Evolutionary conservation across 2,329 filamentous ascomycete genomes (phyloP).

Genomic region (Macrophomina pseudophaseolina): DNA sequence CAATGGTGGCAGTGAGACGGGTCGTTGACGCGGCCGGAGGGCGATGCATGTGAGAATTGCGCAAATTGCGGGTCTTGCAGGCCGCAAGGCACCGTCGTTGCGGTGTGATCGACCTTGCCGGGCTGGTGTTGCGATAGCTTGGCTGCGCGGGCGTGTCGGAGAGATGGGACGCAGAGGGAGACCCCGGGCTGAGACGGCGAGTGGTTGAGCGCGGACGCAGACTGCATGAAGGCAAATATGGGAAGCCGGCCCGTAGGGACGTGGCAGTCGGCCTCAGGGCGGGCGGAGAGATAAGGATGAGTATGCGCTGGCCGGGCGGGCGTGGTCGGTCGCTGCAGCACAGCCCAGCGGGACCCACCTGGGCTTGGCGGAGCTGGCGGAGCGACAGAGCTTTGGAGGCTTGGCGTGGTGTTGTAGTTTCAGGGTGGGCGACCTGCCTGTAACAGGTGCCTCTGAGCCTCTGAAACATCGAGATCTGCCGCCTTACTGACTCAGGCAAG

Average conservation of each 20-base stretch:
- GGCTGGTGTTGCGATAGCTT: background rate
- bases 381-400: background rate
- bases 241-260: background rate
- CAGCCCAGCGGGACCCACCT: background rate
- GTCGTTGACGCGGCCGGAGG: background rate
- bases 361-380: background rate
- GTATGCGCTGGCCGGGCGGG: background rate
- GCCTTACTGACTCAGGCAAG: background rate
- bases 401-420: conserved; percentile 23
- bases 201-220: background rate
- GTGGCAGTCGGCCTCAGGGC: background rate
- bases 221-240: conserved; percentile 2
- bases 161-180: background rate
- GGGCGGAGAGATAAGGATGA: background rate
- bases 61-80: background rate
- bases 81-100: background rate
- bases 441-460: background rate
- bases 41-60: conserved; percentile 5
- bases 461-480: conserved; percentile 18
- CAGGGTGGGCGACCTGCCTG: background rate
- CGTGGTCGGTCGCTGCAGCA: background rate
- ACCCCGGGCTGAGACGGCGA: conserved; percentile 6
- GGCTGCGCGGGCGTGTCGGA: background rate
- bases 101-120: background rate
- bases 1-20: background rate